A percentile compares a stretch with the other conserved stretches of the same genome.
phyloP scores from a whole-genome alignment of 305 asterid species.

The Rubia tinctorum region DNA sequence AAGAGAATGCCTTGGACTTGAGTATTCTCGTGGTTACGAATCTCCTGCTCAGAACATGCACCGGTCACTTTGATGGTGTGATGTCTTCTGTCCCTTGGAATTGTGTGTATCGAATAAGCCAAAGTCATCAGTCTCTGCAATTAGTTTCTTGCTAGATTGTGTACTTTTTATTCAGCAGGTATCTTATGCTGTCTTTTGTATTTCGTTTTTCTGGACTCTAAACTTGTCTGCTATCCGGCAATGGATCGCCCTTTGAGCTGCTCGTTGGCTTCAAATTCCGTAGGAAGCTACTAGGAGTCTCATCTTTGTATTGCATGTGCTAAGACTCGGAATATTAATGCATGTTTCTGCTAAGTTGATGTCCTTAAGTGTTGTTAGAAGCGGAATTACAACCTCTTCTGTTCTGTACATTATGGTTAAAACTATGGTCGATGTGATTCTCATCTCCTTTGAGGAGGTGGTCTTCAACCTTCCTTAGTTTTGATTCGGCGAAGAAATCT shows the following conservation, averaged over 20 bases:
- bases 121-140: background rate
- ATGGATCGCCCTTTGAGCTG: background rate
- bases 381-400: no score
- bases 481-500: no score
- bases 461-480: no score
- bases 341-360: background rate
- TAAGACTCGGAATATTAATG: constrained; percentile 4
- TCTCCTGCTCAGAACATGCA: constrained; percentile 62
- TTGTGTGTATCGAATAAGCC: background rate
- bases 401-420: no score
- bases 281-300: background rate
- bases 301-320: background rate
- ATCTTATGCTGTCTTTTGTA: background rate
- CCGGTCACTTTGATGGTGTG: constrained; percentile 50
- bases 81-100: background rate
- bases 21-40: constrained; percentile 55
- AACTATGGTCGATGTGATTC: no score
- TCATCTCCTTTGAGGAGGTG: no score
- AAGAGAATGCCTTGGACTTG: constrained; percentile 44
- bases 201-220: background rate
- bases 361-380: no score
- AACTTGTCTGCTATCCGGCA: background rate
- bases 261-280: background rate
- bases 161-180: background rate
- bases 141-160: constrained; percentile 3